Base-by-base conservation (phyloP, 805 yeast species). In the Nakazawaea pomicola region DNA sequence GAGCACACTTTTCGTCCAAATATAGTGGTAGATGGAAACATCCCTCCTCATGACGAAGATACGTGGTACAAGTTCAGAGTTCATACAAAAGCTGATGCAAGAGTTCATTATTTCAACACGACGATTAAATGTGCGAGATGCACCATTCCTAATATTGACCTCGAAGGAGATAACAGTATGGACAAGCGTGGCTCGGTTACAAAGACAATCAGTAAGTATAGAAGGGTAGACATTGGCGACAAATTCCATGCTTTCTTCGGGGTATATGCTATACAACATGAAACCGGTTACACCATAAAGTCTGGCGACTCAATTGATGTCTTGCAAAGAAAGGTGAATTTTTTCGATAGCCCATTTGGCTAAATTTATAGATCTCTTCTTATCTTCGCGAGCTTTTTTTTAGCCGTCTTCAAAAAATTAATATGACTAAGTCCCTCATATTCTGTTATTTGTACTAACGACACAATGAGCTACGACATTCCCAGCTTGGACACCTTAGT, bases 101-200 rank as follows among this genome's bases (percentile, higher is more conserved):
- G 36, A 9, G 39, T 51, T 27, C 44, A 43, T 29, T 30, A 35
- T 10, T 56, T 54, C 39, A 45, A 44, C 1, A 50, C 53, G 0
- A 41, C 56, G 14, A 46, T 50, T 37, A 58, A 56, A 39, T 58
- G 62, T 42, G 43, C 51, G 2, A 47, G 62, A 28, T 58, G 64
- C 32, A 25, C 50, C 1, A 38, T 55, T 29, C 61, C 61, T 7
- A 59, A 58, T 32, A 49, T 59, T n/a, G 47, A 50, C 31, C 17
- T 46, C 4, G 32, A 41, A 4, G 46, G 28, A 1, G 31, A 35
- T 18, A 12, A 10, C 4, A 36, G 17, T 1, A 32, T 48, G 30
- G 57, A 57, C 33, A 43, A 49, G 29, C 50, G 50, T 16, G 41
- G 45, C 6, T 46, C 46, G 1, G 45, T 57, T 11, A 46, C 57